Percentiles rank a stretch among this genome's conserved stretches.
Conservation (phyloP, 2,329 filamentous ascomycete species). For the Aspergillus arachidicola region DNA sequence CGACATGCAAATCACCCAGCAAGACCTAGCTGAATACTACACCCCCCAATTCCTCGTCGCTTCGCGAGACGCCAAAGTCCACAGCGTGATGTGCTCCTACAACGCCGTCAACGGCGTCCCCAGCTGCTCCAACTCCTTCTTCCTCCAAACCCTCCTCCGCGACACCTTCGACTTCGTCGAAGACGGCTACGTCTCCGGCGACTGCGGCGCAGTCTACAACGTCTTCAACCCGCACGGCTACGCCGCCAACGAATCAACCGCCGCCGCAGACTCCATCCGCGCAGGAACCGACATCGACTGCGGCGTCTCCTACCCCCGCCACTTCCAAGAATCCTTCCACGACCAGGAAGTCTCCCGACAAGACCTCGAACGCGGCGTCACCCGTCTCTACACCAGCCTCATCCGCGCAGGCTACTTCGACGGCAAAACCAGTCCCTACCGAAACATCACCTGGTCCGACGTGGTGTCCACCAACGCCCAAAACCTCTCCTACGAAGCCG, state of each 20-base stretch:
- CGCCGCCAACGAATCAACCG: constrained; percentile 45
- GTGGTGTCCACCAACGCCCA: constrained; percentile 59
- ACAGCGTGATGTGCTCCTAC: constrained; percentile 65
- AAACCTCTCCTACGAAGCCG: constrained; percentile 59
- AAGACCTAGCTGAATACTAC: constrained; percentile 70
- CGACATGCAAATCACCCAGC: constrained; percentile 57
- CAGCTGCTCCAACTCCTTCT: constrained; percentile 63
- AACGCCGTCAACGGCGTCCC: constrained; percentile 69
- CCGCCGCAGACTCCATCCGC: constrained; percentile 52
- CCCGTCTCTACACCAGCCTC: constrained; percentile 53
- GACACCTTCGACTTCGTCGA: constrained; percentile 67
- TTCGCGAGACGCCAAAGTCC: constrained; percentile 58
- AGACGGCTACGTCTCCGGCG: constrained; percentile 64
- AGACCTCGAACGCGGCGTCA: constrained; percentile 50
- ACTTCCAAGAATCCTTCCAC: constrained; percentile 48
- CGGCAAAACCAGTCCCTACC: constrained; percentile 48
- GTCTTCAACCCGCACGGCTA: constrained; percentile 60
- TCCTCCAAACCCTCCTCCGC: constrained; percentile 64
- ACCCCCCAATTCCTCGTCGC: constrained; percentile 67
- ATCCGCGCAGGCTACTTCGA: constrained; percentile 58
- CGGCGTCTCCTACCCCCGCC: constrained; percentile 51
- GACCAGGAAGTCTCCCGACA: constrained; percentile 49
- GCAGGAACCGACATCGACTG: constrained; percentile 59
- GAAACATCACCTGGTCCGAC: constrained; percentile 56
- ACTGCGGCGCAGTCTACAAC: constrained; percentile 66